Evolutionary conservation across 192 early-diverging fungal species (phyloP), one percentile per base, ranked within the genome.

Genomic region (Coemansia sp.): DNA sequence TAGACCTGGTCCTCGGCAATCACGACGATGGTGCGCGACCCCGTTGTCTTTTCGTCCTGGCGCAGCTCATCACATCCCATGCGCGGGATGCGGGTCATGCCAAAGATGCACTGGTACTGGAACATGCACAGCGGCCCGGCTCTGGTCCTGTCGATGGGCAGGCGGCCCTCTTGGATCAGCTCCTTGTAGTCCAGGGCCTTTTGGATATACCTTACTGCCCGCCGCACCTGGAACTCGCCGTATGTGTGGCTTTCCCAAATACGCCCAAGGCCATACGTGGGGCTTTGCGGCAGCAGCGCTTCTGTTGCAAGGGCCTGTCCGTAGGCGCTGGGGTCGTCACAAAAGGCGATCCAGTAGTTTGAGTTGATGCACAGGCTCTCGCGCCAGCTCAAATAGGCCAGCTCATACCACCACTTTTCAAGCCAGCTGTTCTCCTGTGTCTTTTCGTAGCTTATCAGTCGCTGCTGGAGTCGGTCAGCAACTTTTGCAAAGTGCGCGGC

Each of bases 321-420:
- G 23, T 81, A 83, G 14, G 83, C 82, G 47, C 68, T 55, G 3
- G 60, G 49, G 51, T 90, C 89, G 50, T 87, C 83, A 6, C 64
- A 58, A 53, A 81, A 67, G n/a, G 87, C 34, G 20, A 93, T 81
- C 55, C 84, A 93, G 84, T 90, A 96, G 75, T 92, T 91, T 40
- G 87, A 89, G 76, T 96, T 91, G 53, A 96, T 79, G 52, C 91
- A 64, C 22, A 92, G 46, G 9, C 83, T 70, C 36, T 90, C 89
- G 11, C 94, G 78, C 90, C 89, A 94, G 22, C 80, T 73, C 43
- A 87, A 82, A 64, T 91, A 92, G 6, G 91, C 88, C 22, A 73
- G 50, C 46, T 72, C 64, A 18, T 87, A 56, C 88, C 83, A 88
- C 80, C 78, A 89, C 22, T 65, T 78, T 29, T 84, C 83, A 17